Evolutionary conservation across 139 green algal species (phyloP), one percentile per base, ranked within the genome.

Genomic region (Ettlia oleoabundans): DNA sequence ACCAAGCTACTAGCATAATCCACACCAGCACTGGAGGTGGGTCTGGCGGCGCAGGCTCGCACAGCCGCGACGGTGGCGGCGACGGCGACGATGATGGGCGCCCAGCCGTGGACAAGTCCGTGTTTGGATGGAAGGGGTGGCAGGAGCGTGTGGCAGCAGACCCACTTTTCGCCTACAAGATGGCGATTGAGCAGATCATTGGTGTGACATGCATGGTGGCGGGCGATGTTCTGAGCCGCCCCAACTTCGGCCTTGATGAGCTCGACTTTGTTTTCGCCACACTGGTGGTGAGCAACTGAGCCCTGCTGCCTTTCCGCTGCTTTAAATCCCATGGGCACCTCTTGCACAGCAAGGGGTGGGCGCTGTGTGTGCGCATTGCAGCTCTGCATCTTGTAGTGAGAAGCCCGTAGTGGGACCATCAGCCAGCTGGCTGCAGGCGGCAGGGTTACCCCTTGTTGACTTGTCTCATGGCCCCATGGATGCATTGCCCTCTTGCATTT

Each of bases 221-320:
- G 3, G 96, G 96, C 9, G 96, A 99, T 84, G 98, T 99, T 95
- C 91, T 92, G 2, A 92, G 87, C 1, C 78, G 96, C 15, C 95
- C 95, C 6, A 97, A 99, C 88, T 99, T 94, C 91, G 96, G 96
- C 65, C 78, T 99, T 24, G 94, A 98, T 68, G 96, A 99, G 89
- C 91, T 99, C 1, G 96, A 99, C 86, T 98, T 99, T 91, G 95
- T 99, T 1, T 98, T 99, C 85, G 94, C 90, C 30, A 98, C 95
- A 0, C 83, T 98, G 0, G 92, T 98, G 76, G 7, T n/a, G 21
- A 28, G 18, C 47, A 58, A 24, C 15, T 15, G 13, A 10, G 47
- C 47, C 47, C 32, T 26, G 1, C 13, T 10, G 3, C 13, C 70
- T 30, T 41, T 28, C n/a, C n/a, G n/a, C n/a, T n/a, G n/a, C n/a